Evolutionary conservation across 768 basidiomycete species (phyloP).

Genomic region (Leucocoprinus sp.): DNA sequence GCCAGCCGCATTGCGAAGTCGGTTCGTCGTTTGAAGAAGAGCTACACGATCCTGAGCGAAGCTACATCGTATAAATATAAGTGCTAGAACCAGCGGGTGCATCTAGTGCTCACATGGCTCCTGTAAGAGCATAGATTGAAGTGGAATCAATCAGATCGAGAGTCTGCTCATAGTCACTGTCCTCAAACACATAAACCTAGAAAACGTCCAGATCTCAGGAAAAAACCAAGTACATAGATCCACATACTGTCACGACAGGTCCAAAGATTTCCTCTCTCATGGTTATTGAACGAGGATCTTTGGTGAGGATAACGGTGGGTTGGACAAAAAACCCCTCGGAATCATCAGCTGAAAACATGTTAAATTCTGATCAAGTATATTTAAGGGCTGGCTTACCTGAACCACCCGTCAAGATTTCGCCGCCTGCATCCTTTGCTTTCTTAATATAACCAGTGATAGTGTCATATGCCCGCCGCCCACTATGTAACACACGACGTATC

Average conservation of each 20-base stretch:
- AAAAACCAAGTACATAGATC: neutral
- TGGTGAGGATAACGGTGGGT: constrained; percentile 90
- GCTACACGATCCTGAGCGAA: constrained; percentile 79
- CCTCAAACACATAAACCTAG: constrained; percentile 83
- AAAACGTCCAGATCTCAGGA: constrained; percentile 1
- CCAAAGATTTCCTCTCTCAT: constrained; percentile 97
- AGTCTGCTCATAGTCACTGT: constrained; percentile 79
- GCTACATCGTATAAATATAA: constrained; percentile 31
- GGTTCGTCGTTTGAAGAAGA: constrained; percentile 71
- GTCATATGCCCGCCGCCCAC: constrained; percentile 82
- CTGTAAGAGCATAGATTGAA: constrained; percentile 88
- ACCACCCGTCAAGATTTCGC: constrained; percentile 84
- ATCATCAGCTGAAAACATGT: constrained; percentile 52
- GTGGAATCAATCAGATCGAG: constrained; percentile 82
- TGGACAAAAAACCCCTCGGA: constrained; percentile 91
- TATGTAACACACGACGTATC: constrained; percentile 18
- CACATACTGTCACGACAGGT: constrained; percentile 80
- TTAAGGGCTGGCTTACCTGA: constrained; percentile 33
- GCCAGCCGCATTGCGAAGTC: constrained; percentile 84
- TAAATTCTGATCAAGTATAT: neutral
- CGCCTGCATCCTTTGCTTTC: constrained; percentile 85
- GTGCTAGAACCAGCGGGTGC: neutral
- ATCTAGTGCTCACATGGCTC: constrained; percentile 62
- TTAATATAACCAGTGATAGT: constrained; percentile 76
- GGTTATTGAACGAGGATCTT: constrained; percentile 82